phyloP scores from a whole-genome alignment of 805 yeast genomes.

The Candida oleophila region DNA sequence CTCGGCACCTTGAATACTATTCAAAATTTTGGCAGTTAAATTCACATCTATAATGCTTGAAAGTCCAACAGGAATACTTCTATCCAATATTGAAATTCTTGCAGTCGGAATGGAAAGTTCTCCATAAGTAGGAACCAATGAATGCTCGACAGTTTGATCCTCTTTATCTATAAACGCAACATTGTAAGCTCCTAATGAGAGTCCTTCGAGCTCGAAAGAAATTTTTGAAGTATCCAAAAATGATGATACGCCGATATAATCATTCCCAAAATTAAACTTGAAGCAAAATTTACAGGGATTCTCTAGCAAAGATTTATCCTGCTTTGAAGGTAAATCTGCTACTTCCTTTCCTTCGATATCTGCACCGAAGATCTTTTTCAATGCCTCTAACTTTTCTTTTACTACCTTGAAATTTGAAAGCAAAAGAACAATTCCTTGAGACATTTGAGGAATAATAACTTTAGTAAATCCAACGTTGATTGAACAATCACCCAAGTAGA shows the following conservation, averaged over 20 bases:
- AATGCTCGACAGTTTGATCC: background rate
- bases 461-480: conserved; percentile 31
- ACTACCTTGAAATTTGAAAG: conserved; percentile 8
- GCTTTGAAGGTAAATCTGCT: too few species aligned
- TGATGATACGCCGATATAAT: conserved; percentile 37
- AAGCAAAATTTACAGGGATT: conserved; percentile 14
- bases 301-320: background rate
- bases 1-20: conserved; percentile 25
- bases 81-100: conserved; percentile 38
- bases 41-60: conserved; percentile 45
- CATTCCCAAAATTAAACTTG: conserved; percentile 23
- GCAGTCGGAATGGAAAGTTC: conserved; percentile 41
- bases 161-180: conserved; percentile 15
- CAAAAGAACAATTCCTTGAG: conserved; percentile 16
- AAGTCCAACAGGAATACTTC: conserved; percentile 39
- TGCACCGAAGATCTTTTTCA: conserved; percentile 7
- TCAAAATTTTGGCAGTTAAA: conserved; percentile 42
- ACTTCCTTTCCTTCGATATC: too few species aligned
- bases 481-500: conserved; percentile 13
- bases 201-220: conserved; percentile 35
- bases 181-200: conserved; percentile 21
- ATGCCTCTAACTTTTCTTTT: conserved; percentile 6
- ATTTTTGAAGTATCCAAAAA: conserved; percentile 29
- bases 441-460: conserved; percentile 23
- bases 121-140: conserved; percentile 33